Evolutionary conservation across 495 filamentous ascomycete species (phyloP), one percentile per base, ranked within the genome.

Genomic region (Aspergillus sclerotioniger): DNA sequence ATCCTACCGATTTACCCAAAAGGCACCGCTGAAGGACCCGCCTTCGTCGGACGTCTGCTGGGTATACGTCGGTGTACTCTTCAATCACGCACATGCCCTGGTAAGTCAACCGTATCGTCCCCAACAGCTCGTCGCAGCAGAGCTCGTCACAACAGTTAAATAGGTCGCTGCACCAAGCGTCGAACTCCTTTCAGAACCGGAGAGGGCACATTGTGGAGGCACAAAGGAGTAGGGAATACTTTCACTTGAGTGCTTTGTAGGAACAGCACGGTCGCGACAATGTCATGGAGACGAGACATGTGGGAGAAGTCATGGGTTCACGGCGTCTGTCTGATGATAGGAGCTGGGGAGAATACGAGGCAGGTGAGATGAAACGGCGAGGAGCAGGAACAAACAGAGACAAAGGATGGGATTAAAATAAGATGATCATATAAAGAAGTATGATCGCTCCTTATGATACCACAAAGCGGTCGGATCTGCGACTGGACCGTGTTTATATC

Each of bases 251-350:
- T 16, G 29, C 25, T 50, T 31, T 50, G 47, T 50, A 28, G 7
- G 16, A 31, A 28, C 1, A 13, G 21, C 3, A 15, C 28, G 9
- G 47, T n/a, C 25, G 25, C 47, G 19, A 32, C 47, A 32, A 50
- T n/a, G 47, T 16, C 28, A 50, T 16, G 21, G 13, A 17, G 3
- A 12, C 25, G 6, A 21, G 47, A 50, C 47, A 50, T 50, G 47
- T 50, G 47, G 47, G 17, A 28, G 47, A 12, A 50, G 47, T 50
- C 47, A 50, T 50, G 47, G 47, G 47, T 50, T 50, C 47, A 28
- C 47, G 13, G 12, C 47, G 47, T 12, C 47, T 50, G 47, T 12
- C 47, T 50, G 47, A 32, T 50, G 28, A 32, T n/a, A 29, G 28
- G 28, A 21, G 46, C 19, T 15, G 46, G 9, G 15, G 46, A 25